Conservation (phyloP, 495 filamentous ascomycete genomes). For the Penicillium waksmanii region DNA sequence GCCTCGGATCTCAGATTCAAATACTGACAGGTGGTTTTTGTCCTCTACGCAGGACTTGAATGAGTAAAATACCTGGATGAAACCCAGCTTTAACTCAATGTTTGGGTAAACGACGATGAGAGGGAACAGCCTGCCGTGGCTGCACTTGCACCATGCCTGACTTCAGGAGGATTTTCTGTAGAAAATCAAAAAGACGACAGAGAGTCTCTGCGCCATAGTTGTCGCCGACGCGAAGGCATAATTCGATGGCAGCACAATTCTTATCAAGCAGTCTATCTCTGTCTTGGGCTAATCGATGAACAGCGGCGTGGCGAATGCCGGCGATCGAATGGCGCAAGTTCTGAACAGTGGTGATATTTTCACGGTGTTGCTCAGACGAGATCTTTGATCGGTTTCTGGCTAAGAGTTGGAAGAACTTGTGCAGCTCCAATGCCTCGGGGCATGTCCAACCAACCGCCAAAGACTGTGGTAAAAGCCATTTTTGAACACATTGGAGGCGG, state of each 20-base stretch:
- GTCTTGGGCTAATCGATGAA: constrained; percentile 7
- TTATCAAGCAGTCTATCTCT: constrained; percentile 1
- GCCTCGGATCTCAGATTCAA: too few species aligned
- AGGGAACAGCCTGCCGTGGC: too few species aligned
- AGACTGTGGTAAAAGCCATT: not conserved
- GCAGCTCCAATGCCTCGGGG: not conserved
- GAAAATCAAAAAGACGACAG: too few species aligned
- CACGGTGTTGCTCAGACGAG: not conserved
- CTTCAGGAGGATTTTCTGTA: too few species aligned
- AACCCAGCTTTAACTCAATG: too few species aligned
- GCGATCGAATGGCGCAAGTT: constrained; percentile 1
- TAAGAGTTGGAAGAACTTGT: constrained; percentile 4
- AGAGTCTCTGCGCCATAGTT: too few species aligned
- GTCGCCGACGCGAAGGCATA: not conserved
- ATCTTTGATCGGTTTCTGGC: not conserved
- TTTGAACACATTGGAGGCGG: constrained; percentile 1
- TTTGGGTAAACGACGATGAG: too few species aligned
- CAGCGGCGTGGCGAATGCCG: constrained; percentile 9
- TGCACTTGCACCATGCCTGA: not conserved
- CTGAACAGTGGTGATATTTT: not conserved
- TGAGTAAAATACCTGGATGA: too few species aligned
- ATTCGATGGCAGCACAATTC: not conserved
- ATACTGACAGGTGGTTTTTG: too few species aligned
- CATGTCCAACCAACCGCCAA: not conserved
- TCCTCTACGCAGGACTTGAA: too few species aligned